Percentiles rank a stretch among this genome's conserved stretches.
These are phyloP conservation scores for Neurospora intermedia DNA, from an alignment of 495 filamentous ascomycete genomes.

Conservation along the genomic window DNA sequence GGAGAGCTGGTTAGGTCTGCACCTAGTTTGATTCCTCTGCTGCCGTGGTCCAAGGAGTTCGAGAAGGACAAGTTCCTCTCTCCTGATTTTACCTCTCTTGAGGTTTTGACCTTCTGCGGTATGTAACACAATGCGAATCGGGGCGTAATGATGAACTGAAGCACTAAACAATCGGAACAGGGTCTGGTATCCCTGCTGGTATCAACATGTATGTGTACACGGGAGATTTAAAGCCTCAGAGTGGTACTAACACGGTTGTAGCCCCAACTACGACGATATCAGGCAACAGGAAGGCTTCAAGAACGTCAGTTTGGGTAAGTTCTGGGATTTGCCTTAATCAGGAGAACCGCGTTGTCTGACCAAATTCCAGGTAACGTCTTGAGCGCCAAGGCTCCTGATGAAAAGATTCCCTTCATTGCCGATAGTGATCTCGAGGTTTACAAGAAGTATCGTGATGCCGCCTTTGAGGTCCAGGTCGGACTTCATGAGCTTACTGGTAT, in stretches of 20 bases:
- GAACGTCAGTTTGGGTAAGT: slow-evolving; percentile 52
- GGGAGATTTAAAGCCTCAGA: not conserved
- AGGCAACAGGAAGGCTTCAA: slow-evolving; percentile 94
- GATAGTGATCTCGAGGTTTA: slow-evolving; percentile 66
- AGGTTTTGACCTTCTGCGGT: slow-evolving; percentile 47
- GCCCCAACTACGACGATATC: slow-evolving; percentile 89
- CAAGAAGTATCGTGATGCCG: slow-evolving; percentile 64
- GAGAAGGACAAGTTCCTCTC: slow-evolving; percentile 93
- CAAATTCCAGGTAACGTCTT: slow-evolving; percentile 75
- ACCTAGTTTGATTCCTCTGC: slow-evolving; percentile 68
- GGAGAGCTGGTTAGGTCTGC: slow-evolving; percentile 72
- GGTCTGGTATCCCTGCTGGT: slow-evolving; percentile 75
- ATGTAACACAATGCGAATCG: not conserved
- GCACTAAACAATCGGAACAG: slow-evolving; percentile 13
- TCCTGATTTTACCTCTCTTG: slow-evolving; percentile 85
- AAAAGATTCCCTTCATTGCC: slow-evolving; percentile 79
- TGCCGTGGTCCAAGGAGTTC: slow-evolving; percentile 82
- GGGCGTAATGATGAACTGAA: slow-evolving; percentile 28
- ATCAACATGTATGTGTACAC: slow-evolving; percentile 40
- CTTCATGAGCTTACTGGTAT: slow-evolving; percentile 84
- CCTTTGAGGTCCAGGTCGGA: slow-evolving; percentile 92
- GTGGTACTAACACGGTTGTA: slow-evolving; percentile 41
- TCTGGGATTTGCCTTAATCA: not conserved
- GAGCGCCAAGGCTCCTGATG: slow-evolving; percentile 77
- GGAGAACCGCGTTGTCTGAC: not conserved